Conservation (phyloP, 768 basidiomycete genomes). For the Collybia sp. region DNA sequence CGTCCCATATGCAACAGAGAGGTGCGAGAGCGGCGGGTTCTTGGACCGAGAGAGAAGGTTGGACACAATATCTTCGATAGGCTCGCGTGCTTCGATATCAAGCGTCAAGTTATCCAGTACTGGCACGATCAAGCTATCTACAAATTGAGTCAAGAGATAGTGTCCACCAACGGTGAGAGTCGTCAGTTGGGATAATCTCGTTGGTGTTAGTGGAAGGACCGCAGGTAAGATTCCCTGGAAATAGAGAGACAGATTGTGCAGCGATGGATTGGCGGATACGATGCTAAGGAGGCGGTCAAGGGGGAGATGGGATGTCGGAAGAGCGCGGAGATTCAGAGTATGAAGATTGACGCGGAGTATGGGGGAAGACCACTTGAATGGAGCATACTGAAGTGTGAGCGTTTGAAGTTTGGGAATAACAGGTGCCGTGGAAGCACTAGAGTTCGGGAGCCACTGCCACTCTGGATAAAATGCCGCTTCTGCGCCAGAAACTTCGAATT, state of each 20-base stretch:
- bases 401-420: slow-evolving; percentile 47
- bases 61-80: slow-evolving; percentile 67
- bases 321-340: slow-evolving; percentile 58
- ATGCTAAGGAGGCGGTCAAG: slow-evolving; percentile 70
- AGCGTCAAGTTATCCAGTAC: slow-evolving; percentile 52
- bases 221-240: slow-evolving; percentile 57
- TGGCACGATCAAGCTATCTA: slow-evolving; percentile 60
- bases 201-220: slow-evolving; percentile 55
- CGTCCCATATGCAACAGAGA: slow-evolving; percentile 59
- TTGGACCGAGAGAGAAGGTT: slow-evolving; percentile 56
- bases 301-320: slow-evolving; percentile 57
- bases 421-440: slow-evolving; percentile 24
- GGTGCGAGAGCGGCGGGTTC: slow-evolving; percentile 49
- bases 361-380: slow-evolving; percentile 76
- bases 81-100: slow-evolving; percentile 72
- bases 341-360: slow-evolving; percentile 58
- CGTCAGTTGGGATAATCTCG: slow-evolving; percentile 50
- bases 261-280: slow-evolving; percentile 49
- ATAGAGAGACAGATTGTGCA: slow-evolving; percentile 55
- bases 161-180: slow-evolving; percentile 63
- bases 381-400: slow-evolving; percentile 64
- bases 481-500: slow-evolving; percentile 74
- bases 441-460: slow-evolving; percentile 73
- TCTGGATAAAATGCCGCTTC: slow-evolving; percentile 60
- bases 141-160: slow-evolving; percentile 53